Conservation (phyloP, 768 basidiomycete genomes). For the Calocera viscosa region DNA sequence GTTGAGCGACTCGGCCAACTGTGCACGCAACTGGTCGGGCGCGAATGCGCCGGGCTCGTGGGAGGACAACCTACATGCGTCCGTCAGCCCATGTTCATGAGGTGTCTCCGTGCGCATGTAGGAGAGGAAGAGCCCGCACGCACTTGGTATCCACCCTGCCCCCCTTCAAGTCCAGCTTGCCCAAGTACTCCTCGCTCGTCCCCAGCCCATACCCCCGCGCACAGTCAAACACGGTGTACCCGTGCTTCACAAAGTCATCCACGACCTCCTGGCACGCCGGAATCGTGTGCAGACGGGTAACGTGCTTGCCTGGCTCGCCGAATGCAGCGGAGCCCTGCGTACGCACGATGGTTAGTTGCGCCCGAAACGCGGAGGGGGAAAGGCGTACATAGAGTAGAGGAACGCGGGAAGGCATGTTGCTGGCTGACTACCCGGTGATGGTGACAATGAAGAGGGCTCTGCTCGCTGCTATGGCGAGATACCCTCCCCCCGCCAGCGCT, state of each 20-base stretch:
- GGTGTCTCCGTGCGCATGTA: no score
- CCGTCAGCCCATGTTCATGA: no score
- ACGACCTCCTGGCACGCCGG: slow-evolving; percentile 36
- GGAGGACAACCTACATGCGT: slow-evolving; percentile 28
- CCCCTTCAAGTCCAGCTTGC: slow-evolving; percentile 31
- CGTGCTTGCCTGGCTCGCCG: slow-evolving; percentile 33
- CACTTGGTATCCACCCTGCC: slow-evolving; percentile 42
- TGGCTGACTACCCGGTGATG: no score
- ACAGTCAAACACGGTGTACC: slow-evolving; percentile 40
- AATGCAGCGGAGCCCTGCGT: no score
- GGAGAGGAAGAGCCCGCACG: no score
- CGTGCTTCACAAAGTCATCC: slow-evolving; percentile 33
- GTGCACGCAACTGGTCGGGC: slow-evolving; percentile 32
- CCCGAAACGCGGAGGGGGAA: background rate
- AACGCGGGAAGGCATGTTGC: slow-evolving; percentile 26
- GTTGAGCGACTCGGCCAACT: slow-evolving; percentile 38
- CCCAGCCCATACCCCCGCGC: slow-evolving; percentile 23
- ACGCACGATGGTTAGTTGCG: background rate
- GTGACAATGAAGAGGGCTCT: no score
- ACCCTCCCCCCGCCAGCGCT: no score
- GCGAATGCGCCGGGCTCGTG: slow-evolving; percentile 35
- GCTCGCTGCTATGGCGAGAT: no score
- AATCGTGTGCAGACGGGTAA: slow-evolving; percentile 30
- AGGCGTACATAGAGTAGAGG: slow-evolving; percentile 30
- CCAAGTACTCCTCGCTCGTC: slow-evolving; percentile 26